phyloP scores from a whole-genome alignment of 139 green algal species.

The Yamagishiella unicocca region DNA sequence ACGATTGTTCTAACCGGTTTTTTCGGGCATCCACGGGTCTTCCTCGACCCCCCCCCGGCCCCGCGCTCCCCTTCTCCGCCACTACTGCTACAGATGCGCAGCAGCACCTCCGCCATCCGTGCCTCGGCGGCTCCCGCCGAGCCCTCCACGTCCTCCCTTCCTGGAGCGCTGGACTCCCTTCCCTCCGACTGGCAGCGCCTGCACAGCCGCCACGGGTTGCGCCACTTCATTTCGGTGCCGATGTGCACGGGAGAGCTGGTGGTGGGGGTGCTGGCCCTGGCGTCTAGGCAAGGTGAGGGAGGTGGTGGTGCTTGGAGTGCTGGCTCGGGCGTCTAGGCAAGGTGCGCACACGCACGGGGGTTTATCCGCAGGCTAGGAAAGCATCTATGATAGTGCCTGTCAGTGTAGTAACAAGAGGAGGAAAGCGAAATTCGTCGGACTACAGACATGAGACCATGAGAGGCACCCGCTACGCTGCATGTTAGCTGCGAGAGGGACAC shows the following conservation, averaged over 20 bases:
- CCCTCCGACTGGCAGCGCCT: conserved; percentile 19
- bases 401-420: too few species aligned
- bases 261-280: conserved; percentile 33
- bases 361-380: too few species aligned
- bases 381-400: too few species aligned
- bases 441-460: too few species aligned
- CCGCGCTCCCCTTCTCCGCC: too few species aligned
- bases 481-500: too few species aligned
- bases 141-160: neutral
- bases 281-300: neutral
- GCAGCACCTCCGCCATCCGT: neutral
- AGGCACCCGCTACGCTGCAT: too few species aligned
- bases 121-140: neutral
- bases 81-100: neutral
- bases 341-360: too few species aligned
- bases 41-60: too few species aligned
- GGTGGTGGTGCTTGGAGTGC: neutral
- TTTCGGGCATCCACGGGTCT: too few species aligned
- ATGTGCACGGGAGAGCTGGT: neutral
- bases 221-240: conserved; percentile 11
- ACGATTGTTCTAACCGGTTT: too few species aligned
- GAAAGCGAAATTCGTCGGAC: too few species aligned
- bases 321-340: conserved; percentile 6
- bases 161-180: neutral
- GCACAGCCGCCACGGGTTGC: neutral